Evolutionary conservation across 2,329 filamentous ascomycete genomes (phyloP), one percentile per base, ranked within the genome.

Genomic region (Ramularia endophylla): DNA sequence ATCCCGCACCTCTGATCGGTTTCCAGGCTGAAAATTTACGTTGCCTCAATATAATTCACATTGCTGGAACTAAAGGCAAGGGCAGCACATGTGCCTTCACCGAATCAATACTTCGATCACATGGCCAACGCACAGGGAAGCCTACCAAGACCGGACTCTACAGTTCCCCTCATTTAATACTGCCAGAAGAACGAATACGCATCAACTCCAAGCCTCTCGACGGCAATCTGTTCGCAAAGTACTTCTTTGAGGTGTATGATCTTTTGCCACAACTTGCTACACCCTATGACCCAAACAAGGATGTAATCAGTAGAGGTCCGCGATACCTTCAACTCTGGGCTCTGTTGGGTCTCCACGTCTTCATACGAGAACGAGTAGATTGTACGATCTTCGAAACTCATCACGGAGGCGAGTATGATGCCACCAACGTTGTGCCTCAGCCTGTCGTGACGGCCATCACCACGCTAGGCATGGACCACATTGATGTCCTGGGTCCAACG

Each of bases 1-100:
- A 18, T 12, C 32, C 13, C 13, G 17, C 9, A 20, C 27, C 32
- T 16, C 6, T 20, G 8, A 17, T 11, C 30, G 11, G 15, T 32
- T 29, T 7, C 15, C 15, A 54, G 53, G 37, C 44, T 27, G 41
- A 43, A 22, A 48, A 51, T 17, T 31, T 57, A 31, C 50, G 52
- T 27, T 2, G 13, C 2, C 36, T 57, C 9, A 54, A 52, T 40
- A 65, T 74, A 52, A 80, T 95, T 45, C 90, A 95, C 60, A 79
- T 95, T 32, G 85, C 90, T 1, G 90, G 90, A 8, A 95, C 89
- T 1, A 95, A 95, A 63, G 90, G 90, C 43, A 97, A 95, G 64
- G 89, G 89, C 19, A 90, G 85, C 4, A 87, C 87, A 0, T 87
- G 84, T 55, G 83, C 87, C 5, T 89, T 88, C 60, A 75, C 85